Evolutionary conservation across 2,329 filamentous ascomycete species (phyloP).

Genomic region (Colletotrichum magnum): DNA sequence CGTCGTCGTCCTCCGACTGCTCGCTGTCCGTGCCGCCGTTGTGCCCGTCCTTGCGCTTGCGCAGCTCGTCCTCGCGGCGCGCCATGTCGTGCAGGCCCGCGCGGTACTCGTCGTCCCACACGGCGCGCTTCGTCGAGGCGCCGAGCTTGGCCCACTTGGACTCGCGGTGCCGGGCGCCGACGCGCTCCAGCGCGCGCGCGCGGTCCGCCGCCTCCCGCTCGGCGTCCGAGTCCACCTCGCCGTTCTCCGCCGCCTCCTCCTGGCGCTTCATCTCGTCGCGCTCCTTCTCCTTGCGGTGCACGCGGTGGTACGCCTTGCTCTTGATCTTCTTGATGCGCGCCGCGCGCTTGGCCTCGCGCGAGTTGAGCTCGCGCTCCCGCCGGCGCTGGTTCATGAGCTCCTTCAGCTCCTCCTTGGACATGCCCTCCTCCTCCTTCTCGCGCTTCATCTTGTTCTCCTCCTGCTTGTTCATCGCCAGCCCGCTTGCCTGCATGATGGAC

Average conservation of each 20-base stretch:
- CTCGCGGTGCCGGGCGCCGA: slow-evolving; percentile 87
- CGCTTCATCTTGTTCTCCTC: slow-evolving; percentile 67
- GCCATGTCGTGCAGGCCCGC: slow-evolving; percentile 85
- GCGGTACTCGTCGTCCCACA: slow-evolving; percentile 91
- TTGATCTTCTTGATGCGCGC: slow-evolving; percentile 99
- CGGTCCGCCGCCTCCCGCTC: slow-evolving; percentile 78
- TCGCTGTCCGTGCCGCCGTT: slow-evolving; percentile 56
- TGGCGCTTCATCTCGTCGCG: slow-evolving; percentile 67
- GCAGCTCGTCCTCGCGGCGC: slow-evolving; percentile 84
- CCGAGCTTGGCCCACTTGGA: slow-evolving; percentile 94
- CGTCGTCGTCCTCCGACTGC: slow-evolving; percentile 70
- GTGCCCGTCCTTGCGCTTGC: slow-evolving; percentile 83
- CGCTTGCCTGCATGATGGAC: slow-evolving; percentile 90
- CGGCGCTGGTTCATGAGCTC: slow-evolving; percentile 82
- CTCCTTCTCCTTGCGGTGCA: slow-evolving; percentile 83
- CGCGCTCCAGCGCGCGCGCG: slow-evolving; percentile 84
- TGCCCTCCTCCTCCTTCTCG: slow-evolving; percentile 76
- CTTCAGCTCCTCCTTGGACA: slow-evolving; percentile 80
- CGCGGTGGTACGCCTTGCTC: slow-evolving; percentile 92
- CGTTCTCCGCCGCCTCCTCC: slow-evolving; percentile 68
- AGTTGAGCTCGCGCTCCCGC: slow-evolving; percentile 85
- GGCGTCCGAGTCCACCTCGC: slow-evolving; percentile 75
- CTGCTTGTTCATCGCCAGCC: slow-evolving; percentile 70
- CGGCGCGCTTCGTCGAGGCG: slow-evolving; percentile 82
- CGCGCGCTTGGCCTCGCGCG: slow-evolving; percentile 88